Evolutionary conservation across 176 grass and related monocot species (phyloP), one percentile per base, ranked within the genome.

Genomic region (Carex pumila): DNA sequence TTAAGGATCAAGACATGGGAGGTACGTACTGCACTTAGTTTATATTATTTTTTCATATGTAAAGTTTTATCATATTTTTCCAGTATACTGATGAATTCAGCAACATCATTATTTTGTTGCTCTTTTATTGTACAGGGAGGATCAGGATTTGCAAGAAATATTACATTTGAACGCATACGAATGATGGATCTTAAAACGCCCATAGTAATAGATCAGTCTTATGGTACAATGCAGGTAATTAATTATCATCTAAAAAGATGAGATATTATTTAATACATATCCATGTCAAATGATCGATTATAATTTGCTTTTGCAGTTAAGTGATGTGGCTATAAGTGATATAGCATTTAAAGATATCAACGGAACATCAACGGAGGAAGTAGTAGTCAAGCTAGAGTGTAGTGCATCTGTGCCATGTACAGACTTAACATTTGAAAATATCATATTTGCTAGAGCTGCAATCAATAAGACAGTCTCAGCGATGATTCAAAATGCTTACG

Each of bases 1-100:
- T 87, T 85, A 25, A 85, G 91, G 83, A 97, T 97, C 63, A 93
- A 97, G 88, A 88, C 91, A 56, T 93, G 87, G 91, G 87, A 89
- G 89, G 94, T 97, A 67, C 60, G 94, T 97, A 67, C 60, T 53
- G 43, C 4, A 25, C 43, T 10, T 43, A 41, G 36, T 61, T 37
- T 25, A 47, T 55, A 67, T 17, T 10, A 14, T 61, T 76, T 76
- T 43, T 56, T 62, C 53, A 68, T 65, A 6, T 45, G 17, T 66
- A 49, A 10, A 2, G 6, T 52, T 39, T 49, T 49, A 11, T 49
- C 1, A 2, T 49, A 11, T 49, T 1, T 11, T 49, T 49, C 47
- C 47, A 49, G 47, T 49, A 11, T 49, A 43, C 43, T 3, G 2
- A 70, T 68, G 13, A 11, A 60, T 80, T 47, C 53, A 79, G 82